phyloP scores from a whole-genome alignment of 441 rosid species.

The Eruca vesicaria region DNA sequence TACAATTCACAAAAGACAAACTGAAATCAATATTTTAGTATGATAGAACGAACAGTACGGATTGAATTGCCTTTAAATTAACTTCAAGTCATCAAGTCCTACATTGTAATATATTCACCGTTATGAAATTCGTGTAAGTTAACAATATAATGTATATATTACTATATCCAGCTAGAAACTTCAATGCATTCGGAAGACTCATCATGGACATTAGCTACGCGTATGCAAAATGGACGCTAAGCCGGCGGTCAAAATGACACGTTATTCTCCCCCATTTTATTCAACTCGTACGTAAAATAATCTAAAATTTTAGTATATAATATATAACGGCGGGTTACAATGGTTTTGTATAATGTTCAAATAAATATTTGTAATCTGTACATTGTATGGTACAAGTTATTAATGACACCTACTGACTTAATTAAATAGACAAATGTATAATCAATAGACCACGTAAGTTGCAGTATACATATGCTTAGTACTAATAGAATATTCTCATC shows the following conservation, averaged over 20 bases:
- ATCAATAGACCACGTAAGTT: neutral
- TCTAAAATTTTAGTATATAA: too few relatives aligned
- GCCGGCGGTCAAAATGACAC: conserved; percentile 5
- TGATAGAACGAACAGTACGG: conserved; percentile 12
- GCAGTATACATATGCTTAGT: neutral
- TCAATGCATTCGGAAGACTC: conserved; percentile 1
- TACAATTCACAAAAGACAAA: conserved; percentile 3
- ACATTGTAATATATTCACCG: neutral
- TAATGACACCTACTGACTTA: neutral
- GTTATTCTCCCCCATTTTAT: neutral
- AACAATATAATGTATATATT: neutral
- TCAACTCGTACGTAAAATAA: neutral
- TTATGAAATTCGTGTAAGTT: neutral
- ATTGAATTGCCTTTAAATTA: conserved; percentile 6
- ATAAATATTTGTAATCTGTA: neutral
- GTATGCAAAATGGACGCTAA: neutral
- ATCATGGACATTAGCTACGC: neutral
- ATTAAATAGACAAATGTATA: neutral
- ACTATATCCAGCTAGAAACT: neutral
- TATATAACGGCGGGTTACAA: neutral
- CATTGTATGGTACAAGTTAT: neutral
- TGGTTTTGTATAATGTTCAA: neutral
- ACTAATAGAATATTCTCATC: neutral
- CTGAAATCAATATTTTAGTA: neutral
- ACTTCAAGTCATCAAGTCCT: neutral